These are phyloP conservation scores for Botryobasidium botryosum DNA, from an alignment of 768 basidiomycete species.

Conservation along the genomic window DNA sequence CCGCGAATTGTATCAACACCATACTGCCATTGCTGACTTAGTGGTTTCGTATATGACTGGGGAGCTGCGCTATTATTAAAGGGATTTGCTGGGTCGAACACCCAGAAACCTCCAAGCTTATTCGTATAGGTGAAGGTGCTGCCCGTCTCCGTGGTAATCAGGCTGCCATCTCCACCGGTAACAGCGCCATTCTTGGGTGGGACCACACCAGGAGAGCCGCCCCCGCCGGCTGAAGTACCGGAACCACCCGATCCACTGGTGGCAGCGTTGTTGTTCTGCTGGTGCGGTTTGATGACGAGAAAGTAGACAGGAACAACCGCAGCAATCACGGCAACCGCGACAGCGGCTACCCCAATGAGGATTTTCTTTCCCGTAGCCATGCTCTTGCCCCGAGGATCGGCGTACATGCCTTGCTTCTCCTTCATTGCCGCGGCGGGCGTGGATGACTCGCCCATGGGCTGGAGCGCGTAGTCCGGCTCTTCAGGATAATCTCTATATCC, in stretches of 20 bases:
- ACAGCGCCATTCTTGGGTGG: slow-evolving; percentile 12
- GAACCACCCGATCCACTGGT: background rate
- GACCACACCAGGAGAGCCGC: background rate
- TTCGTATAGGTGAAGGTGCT: slow-evolving; percentile 61
- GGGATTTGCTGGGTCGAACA: slow-evolving; percentile 48
- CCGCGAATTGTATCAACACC: slow-evolving; percentile 43
- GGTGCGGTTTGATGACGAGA: slow-evolving; percentile 11
- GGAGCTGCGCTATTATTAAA: slow-evolving; percentile 58
- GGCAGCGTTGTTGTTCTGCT: slow-evolving; percentile 3
- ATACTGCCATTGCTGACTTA: slow-evolving; percentile 62
- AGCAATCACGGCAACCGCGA: slow-evolving; percentile 11
- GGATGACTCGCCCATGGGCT: background rate
- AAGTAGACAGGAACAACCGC: slow-evolving; percentile 15
- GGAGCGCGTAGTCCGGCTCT: background rate
- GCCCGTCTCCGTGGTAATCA: slow-evolving; percentile 47
- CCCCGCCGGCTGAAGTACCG: slow-evolving; percentile 13
- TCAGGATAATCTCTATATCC: background rate
- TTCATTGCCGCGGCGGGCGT: background rate
- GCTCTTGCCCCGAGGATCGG: slow-evolving; percentile 4
- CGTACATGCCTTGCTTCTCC: slow-evolving; percentile 7
- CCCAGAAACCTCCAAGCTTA: slow-evolving; percentile 43
- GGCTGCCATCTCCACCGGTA: slow-evolving; percentile 54
- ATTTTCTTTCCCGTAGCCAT: background rate
- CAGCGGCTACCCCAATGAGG: slow-evolving; percentile 5
- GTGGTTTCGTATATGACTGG: slow-evolving; percentile 65